Evolutionary conservation across 1,139 yeast genomes (phyloP), one percentile per base, ranked within the genome.

Genomic region (Zygotorulaspora mrakii): DNA sequence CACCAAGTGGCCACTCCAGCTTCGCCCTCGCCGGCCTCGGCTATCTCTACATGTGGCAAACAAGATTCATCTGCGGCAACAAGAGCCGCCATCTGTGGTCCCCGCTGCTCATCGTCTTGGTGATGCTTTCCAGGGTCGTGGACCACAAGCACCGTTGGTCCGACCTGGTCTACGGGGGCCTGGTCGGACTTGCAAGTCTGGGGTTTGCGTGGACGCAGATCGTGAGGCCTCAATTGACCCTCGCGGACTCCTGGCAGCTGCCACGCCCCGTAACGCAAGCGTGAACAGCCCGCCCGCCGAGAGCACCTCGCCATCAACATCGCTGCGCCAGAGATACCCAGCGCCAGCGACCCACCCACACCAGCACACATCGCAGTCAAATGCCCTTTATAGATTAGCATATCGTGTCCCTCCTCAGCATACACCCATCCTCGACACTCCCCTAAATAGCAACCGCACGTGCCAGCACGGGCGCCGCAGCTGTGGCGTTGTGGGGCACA

Each of bases 111-210:
- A 50, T 52, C 10, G 25, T 45, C 5, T 37, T 53, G 16, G 61
- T 58, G 14, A 57, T 58, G 57, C 35, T 47, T 4, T 54, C 61
- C 11, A 47, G 63, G 28, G 46, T 57, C 11, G 36, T 50, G 4
- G 63, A 58, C 41, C 57, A 55, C 37, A 52, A 59, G 33, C 63
- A 58, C 45, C 61, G 54, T 37, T 55, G 61, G 60, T 54, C 55
- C 43, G 63, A 58, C 44, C 51, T 57, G 10, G 16, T 57, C 4
- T 41, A 45, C 24, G 63, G 63, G 4, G 42, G 47, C 14, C 12
- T 33, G 1, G 38, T 57, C 5, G 62, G 60, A 3, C 35, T 41
- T 5, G 12, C 37, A 11, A 42, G 47, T 10, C 35, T 47, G 6
- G 33, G 18, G 11, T 22, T 35, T 17, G 42, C 47, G 32, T 49